These are phyloP conservation scores for Albifimbria verrucaria DNA, from an alignment of 2,329 filamentous ascomycete genomes.

Conservation along the genomic window DNA sequence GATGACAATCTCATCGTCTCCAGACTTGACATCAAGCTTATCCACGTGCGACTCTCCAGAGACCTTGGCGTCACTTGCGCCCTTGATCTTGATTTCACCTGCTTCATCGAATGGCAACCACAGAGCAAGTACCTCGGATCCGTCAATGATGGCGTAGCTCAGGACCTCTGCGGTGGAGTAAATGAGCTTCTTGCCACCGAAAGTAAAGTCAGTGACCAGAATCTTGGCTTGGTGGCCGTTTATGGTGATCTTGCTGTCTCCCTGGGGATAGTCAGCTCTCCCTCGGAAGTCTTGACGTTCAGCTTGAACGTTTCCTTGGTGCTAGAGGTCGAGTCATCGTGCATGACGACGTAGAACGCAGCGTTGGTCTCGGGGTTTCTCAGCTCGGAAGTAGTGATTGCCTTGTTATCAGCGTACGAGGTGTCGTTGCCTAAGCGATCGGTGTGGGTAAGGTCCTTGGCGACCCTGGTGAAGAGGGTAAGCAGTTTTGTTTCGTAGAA, in stretches of 20 bases:
- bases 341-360: slow-evolving; percentile 58
- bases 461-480: slow-evolving; percentile 56
- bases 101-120: slow-evolving; percentile 53
- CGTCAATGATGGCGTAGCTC: slow-evolving; percentile 46
- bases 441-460: slow-evolving; percentile 53
- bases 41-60: slow-evolving; percentile 30
- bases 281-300: slow-evolving; percentile 52
- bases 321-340: slow-evolving; percentile 48
- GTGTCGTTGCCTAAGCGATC: slow-evolving; percentile 44
- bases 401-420: slow-evolving; percentile 46
- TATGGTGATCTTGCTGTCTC: slow-evolving; percentile 44
- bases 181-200: slow-evolving; percentile 47
- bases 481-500: slow-evolving; percentile 62
- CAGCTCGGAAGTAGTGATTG: slow-evolving; percentile 52
- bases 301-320: slow-evolving; percentile 52
- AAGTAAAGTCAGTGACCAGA: slow-evolving; percentile 55
- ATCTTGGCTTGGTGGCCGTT: slow-evolving; percentile 62
- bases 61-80: slow-evolving; percentile 15
- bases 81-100: slow-evolving; percentile 50
- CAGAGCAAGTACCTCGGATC: slow-evolving; percentile 44
- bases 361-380: slow-evolving; percentile 55
- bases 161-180: slow-evolving; percentile 56
- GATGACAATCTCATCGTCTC: slow-evolving; percentile 35
- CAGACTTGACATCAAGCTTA: slow-evolving; percentile 36
- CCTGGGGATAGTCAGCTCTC: slow-evolving; percentile 49